Evolutionary conservation across 495 filamentous ascomycete genomes (phyloP), one percentile per base, ranked within the genome.

Genomic region (Ascobolus immersus): DNA sequence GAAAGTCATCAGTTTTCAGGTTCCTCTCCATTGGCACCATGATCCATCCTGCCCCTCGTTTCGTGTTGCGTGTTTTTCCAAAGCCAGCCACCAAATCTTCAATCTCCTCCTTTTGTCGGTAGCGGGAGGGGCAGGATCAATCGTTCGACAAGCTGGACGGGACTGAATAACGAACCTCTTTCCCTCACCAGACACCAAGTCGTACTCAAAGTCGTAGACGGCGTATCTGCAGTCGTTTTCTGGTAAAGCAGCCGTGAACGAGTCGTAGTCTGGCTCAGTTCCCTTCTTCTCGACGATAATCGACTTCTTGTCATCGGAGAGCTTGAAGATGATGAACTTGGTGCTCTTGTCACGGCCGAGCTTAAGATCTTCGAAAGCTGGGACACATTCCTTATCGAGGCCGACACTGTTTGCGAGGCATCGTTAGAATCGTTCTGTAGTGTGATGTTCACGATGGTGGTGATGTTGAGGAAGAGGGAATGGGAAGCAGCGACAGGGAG

Each of bases 301-400:
- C 47, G 73, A 54, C 56, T 76, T 86, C 70, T 76, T 76, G 66
- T 92, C 69, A 56, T 90, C 79, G 42, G 74, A 66, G 49, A 96
- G 72, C 65, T 91, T 91, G 75, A 71, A 94, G 69, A 96, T 76
- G 60, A 96, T 73, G 61, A 69, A 96, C 61, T 89, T 92, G 62
- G 69, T 59, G 56, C 71, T 71, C 54, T 81, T 79, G 28, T n/a
- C 10, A 10, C 18, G 14, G 59, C 61, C 68, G 44, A 82, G 66
- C 65, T 90, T 90, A 39, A 96, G 72, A 35, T 91, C 70, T 53
- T 91, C 82, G 70, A 77, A 94, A 39, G 60, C 58, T 33, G 54
- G 53, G 56, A 90, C 61, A 69, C 82, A 91, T 22, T 92, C 77
- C 45, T 69, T 64, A 38, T 59, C 51, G 41, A 94, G 66, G 36